These are phyloP conservation scores for Ustilaginoidea virens DNA, from an alignment of 2,329 filamentous ascomycete species.

Conservation along the genomic window DNA sequence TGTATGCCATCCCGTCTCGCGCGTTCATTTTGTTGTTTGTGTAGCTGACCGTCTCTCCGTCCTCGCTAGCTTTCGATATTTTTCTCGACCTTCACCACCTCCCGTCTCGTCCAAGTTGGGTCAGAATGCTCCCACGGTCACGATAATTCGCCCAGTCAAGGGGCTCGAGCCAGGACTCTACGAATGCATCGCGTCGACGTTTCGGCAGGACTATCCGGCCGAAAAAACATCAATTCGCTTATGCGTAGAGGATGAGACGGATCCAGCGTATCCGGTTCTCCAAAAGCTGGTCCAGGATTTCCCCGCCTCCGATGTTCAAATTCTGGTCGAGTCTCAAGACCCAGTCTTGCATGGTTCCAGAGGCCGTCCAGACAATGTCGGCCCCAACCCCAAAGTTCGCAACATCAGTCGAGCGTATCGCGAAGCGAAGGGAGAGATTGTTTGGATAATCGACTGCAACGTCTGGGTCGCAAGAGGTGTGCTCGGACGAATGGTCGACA, in stretches of 20 bases:
- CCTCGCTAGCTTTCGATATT: conserved; percentile 30
- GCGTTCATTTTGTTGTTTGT: no score
- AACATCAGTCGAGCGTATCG: conserved; percentile 91
- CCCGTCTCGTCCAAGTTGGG: conserved; percentile 35
- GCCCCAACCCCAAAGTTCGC: conserved; percentile 95
- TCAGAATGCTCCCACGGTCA: conserved; percentile 58
- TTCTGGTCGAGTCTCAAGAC: conserved; percentile 75
- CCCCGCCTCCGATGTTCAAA: conserved; percentile 49
- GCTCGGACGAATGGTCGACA: conserved; percentile 77
- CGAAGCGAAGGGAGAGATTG: conserved; percentile 71
- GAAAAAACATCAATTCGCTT: conserved; percentile 67
- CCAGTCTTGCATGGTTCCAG: conserved; percentile 43
- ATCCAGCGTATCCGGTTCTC: conserved; percentile 65
- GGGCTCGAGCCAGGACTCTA: conserved; percentile 81
- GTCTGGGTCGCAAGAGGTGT: conserved; percentile 76
- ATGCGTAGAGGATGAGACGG: conserved; percentile 59
- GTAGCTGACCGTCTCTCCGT: neutral
- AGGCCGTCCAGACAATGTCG: conserved; percentile 43
- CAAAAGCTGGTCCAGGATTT: conserved; percentile 59
- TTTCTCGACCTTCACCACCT: conserved; percentile 31
- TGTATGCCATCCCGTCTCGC: no score
- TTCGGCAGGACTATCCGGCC: conserved; percentile 65
- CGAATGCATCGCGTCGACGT: conserved; percentile 78
- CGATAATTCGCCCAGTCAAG: conserved; percentile 84
- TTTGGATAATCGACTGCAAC: conserved; percentile 96